phyloP scores from a whole-genome alignment of 306 rosid species.

The peach (Prunus persica) region DNA sequence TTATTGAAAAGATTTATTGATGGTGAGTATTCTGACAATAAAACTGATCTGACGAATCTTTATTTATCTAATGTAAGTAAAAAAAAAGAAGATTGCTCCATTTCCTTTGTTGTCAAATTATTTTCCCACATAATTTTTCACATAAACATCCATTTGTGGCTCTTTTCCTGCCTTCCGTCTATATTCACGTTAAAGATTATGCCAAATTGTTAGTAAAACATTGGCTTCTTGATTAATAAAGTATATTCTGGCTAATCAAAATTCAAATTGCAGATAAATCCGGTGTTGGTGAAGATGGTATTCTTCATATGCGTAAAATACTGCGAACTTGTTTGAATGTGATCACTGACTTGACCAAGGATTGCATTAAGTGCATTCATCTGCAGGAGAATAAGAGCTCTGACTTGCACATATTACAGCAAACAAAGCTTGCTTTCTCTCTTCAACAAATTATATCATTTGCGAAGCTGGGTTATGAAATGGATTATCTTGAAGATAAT shows the following conservation, averaged over 20 bases:
- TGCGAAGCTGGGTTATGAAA: constrained; percentile 58
- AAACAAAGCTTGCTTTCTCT: constrained; percentile 77
- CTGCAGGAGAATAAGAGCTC: constrained; percentile 49
- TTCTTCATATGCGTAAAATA: constrained; percentile 40
- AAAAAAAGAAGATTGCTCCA: not conserved
- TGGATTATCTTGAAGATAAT: constrained; percentile 36
- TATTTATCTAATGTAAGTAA: not conserved
- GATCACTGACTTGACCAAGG: constrained; percentile 51
- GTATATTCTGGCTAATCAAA: constrained; percentile 5
- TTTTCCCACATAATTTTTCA: not conserved
- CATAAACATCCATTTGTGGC: not conserved
- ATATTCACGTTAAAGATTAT: not conserved
- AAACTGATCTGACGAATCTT: constrained; percentile 15
- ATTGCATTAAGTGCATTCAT: constrained; percentile 70
- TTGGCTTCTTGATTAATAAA: constrained; percentile 16
- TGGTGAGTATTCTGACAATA: constrained; percentile 45
- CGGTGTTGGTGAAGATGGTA: constrained; percentile 43
- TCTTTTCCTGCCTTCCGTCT: not conserved
- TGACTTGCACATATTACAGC: constrained; percentile 41
- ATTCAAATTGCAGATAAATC: constrained; percentile 55
- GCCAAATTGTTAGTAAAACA: not conserved
- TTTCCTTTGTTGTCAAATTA: not conserved
- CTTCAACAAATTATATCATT: constrained; percentile 68
- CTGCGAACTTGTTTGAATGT: constrained; percentile 63
- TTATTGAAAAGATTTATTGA: constrained; percentile 50